Base-by-base conservation (phyloP, 2,329 filamentous ascomycete species). In the Claviceps digitariae region DNA sequence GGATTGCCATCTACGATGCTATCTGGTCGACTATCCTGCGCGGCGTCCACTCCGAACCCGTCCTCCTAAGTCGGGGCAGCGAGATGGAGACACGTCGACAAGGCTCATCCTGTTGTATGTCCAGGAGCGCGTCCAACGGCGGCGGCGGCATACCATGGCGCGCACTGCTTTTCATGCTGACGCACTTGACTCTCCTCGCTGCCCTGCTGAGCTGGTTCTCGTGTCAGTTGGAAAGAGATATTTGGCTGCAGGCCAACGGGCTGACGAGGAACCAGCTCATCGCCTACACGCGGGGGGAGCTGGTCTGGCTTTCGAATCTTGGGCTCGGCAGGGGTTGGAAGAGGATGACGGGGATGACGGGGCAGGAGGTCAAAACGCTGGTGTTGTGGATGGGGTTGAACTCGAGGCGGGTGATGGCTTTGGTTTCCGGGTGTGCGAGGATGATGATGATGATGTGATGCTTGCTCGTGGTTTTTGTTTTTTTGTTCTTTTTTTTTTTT, bases 211-310 rank as follows among this genome's bases (percentile, higher is more conserved):
- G 48, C 3, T 63, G 57, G 46, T n/a, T 61, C 8, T 58, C 60
- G 6, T 46, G 54, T 12, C 51, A 50, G 1, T 41, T 48, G 7
- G 64, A 69, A 52, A 57, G 60, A 50, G 7, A 57, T 2, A 57
- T 66, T 12, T 70, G 67, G 67, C 23, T 61, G 12, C 49, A 55
- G 38, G 66, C 61, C 6, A 69, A 70, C 48, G 58, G 59, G 17
- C 34, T 61, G 38, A 66, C 66, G n/a, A 57, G 61, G 52, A 53
- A 48, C n/a, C 61, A 66, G 34, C 57, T 68, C 56, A 50, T 67
- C 20, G 51, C 46, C 29, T 38, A 58, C 23, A 38, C 57, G 15
- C 51, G 49, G 20, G 53, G 53, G 13, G 53, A 53, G 12, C 44
- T 41, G 2, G 17, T 38, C 3, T 54, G 53, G 27, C 55, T 51